Percentiles rank a stretch among this genome's conserved stretches.
Evolutionary conservation across 139 green algal species (phyloP).

Genomic region (Marvania coccoides): DNA sequence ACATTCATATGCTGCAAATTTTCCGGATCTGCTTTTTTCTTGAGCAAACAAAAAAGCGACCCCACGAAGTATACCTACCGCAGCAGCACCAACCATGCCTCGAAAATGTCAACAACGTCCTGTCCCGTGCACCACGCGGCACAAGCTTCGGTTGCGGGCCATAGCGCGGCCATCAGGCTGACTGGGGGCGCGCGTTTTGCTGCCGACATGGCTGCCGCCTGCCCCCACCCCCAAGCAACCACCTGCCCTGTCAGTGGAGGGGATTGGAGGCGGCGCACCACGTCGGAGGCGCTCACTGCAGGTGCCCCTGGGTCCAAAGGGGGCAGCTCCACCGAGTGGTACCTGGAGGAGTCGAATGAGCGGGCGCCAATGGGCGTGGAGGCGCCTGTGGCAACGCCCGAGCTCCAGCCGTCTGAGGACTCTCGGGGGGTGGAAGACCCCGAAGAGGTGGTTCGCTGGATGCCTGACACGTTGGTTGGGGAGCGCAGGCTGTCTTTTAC

Average conservation of each 20-base stretch:
- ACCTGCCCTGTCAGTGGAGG: slow-evolving; percentile 8
- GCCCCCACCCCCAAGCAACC: slow-evolving; percentile 15
- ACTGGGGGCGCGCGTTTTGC: background rate
- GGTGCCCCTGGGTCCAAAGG: background rate
- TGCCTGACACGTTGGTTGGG: too few species aligned
- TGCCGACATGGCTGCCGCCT: background rate
- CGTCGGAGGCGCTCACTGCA: background rate
- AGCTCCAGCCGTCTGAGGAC: too few species aligned
- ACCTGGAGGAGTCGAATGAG: too few species aligned
- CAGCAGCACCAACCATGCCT: slow-evolving; percentile 14
- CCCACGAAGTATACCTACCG: slow-evolving; percentile 36
- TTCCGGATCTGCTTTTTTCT: slow-evolving; percentile 40
- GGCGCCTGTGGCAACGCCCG: too few species aligned
- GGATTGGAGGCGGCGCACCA: background rate
- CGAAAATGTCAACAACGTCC: slow-evolving; percentile 13
- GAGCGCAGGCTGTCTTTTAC: too few species aligned
- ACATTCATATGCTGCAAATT: slow-evolving; percentile 44
- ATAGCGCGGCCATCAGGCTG: slow-evolving; percentile 10
- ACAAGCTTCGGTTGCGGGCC: slow-evolving; percentile 13
- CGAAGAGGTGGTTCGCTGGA: too few species aligned
- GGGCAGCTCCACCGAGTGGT: background rate
- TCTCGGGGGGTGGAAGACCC: too few species aligned
- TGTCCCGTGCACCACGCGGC: background rate
- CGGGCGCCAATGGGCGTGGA: too few species aligned
- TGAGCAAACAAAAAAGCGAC: slow-evolving; percentile 48